Evolutionary conservation across 306 rosid species (phyloP).

Genomic region (Prunus fruticosa): DNA sequence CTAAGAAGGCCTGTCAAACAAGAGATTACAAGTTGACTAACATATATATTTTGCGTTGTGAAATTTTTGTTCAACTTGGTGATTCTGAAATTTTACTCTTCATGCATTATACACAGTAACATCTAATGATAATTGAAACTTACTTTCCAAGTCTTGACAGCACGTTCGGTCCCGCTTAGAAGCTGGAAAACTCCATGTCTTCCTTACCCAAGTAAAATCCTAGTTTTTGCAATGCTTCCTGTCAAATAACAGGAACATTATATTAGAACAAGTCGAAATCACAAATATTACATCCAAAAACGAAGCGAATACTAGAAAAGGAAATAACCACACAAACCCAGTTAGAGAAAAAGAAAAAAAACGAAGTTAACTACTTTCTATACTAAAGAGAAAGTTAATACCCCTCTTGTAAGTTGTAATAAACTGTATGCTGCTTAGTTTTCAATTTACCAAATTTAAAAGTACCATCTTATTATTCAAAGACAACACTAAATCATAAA

Average conservation of each 20-base stretch:
- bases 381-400: too few species aligned
- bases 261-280: conserved; percentile 3
- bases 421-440: too few species aligned
- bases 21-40: conserved; percentile 7
- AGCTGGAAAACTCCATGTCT: conserved; percentile 81
- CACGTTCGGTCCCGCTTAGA: conserved; percentile 85
- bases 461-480: too few species aligned
- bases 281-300: too few species aligned
- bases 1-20: conserved; percentile 55
- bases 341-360: not conserved
- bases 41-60: not conserved
- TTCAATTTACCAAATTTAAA: too few species aligned
- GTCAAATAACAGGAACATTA: conserved; percentile 11
- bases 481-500: not conserved
- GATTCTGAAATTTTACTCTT: not conserved
- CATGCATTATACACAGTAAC: not conserved
- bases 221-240: conserved; percentile 72
- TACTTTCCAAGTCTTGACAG: conserved; percentile 98
- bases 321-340: too few species aligned
- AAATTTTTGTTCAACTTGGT: not conserved
- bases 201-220: conserved; percentile 95
- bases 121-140: conserved; percentile 30
- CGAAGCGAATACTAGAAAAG: too few species aligned
- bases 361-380: not conserved
- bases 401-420: too few species aligned